Base-by-base conservation (phyloP, 495 filamentous ascomycete genomes). In the Neurospora hispaniola region DNA sequence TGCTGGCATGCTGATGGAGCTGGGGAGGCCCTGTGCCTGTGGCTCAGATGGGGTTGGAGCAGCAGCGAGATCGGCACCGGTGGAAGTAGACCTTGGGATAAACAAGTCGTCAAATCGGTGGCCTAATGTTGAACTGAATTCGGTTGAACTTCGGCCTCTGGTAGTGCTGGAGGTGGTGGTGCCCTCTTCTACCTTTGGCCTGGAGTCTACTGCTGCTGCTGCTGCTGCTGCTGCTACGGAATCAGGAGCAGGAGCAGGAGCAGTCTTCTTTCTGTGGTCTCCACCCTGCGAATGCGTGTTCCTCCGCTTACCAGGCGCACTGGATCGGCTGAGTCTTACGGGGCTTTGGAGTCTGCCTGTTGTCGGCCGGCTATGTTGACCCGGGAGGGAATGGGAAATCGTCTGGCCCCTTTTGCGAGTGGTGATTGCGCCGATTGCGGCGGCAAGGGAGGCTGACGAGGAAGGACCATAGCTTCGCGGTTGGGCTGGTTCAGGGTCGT, bases 381-480 rank as follows among this genome's bases (percentile, higher is more conserved):
- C 54, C 1, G 54, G 54, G 1, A 66, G 54, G 2, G 54, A 66
- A 23, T 81, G 78, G 3, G 83, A 84, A 7, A 86, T 74, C 9
- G 81, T 82, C 66, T 84, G 81, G n/a, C 79, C 72, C 14, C 82
- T 80, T 3, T 77, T 78, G 54, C 79, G 77, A 5, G 81, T 69
- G 42, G 74, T 79, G n/a, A 73, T 73, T 66, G 85, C 69, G 11
- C 77, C 81, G 23, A 86, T 78, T 23, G 76, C 78, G 12, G 80
- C 77, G 4, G 81, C 79, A 18, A 85, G 77, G 31, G 82, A 82
- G 11, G 77, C 80, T 1, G 84, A 86, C 23, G 85, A 85, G 74
- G 84, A 86, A 6, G 85, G 85, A 0, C 85, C 85, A 62, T 86
- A 86, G 73, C 85, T 86, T 71, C 77, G 82, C 71, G 84, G 54